phyloP scores from a whole-genome alignment of 192 early-diverging fungal species.

The Ambispora gerdemannii region DNA sequence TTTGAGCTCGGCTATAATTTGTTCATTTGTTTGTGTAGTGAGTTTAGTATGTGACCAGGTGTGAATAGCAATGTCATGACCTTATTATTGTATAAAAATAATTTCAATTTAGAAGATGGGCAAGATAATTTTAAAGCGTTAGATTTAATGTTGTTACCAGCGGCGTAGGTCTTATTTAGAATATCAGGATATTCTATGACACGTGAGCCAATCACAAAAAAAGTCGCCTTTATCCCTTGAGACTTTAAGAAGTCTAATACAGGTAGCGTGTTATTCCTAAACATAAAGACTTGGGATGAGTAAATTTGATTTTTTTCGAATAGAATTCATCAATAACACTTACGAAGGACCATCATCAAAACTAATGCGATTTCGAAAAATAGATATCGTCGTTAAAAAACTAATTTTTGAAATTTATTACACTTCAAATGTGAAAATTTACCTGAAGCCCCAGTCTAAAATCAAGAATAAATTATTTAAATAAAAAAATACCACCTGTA shows the following conservation, averaged over 20 bases:
- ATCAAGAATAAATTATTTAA: background rate
- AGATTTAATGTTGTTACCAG: slow-evolving; percentile 52
- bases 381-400: background rate
- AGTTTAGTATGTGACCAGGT: slow-evolving; percentile 61
- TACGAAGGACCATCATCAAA: slow-evolving; percentile 31
- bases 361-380: background rate
- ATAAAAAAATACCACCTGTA: background rate
- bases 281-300: background rate
- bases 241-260: background rate
- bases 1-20: slow-evolving; percentile 57
- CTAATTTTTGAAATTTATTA: background rate
- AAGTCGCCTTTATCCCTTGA: slow-evolving; percentile 39
- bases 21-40: slow-evolving; percentile 44
- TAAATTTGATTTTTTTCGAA: background rate
- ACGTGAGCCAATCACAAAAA: slow-evolving; percentile 54
- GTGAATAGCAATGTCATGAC: slow-evolving; percentile 61
- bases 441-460: background rate
- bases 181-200: slow-evolving; percentile 43
- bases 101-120: background rate
- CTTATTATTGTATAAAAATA: slow-evolving; percentile 23
- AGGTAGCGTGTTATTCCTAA: background rate
- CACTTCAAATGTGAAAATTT: background rate
- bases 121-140: background rate
- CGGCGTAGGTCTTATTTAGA: slow-evolving; percentile 46
- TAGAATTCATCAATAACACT: background rate